Conservation (phyloP, 2,329 filamentous ascomycete genomes). For the Orbilia quercus region DNA sequence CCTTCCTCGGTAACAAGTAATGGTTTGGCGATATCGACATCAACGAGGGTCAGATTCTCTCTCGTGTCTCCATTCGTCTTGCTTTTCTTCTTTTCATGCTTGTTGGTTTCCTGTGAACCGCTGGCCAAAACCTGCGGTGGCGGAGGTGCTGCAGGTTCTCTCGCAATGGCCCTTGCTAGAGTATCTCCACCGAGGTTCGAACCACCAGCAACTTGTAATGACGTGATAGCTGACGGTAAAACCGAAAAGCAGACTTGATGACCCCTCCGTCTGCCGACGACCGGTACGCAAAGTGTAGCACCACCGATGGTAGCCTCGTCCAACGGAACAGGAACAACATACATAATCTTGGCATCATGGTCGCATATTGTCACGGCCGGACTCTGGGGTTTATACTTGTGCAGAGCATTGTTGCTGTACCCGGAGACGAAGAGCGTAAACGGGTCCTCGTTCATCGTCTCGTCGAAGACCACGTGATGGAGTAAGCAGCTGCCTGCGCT, state of each 20-base stretch:
- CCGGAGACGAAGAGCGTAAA: conserved; percentile 60
- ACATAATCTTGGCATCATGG: conserved; percentile 57
- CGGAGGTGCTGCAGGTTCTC: conserved; percentile 40
- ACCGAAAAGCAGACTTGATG: conserved; percentile 59
- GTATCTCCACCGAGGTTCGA: conserved; percentile 40
- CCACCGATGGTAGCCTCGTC: conserved; percentile 60
- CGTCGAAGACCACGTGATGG: conserved; percentile 56
- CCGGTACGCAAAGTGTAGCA: conserved; percentile 58
- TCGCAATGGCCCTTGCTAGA: conserved; percentile 46
- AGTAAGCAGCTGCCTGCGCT: conserved; percentile 56
- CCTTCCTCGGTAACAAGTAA: conserved; percentile 52
- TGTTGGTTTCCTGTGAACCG: conserved; percentile 24
- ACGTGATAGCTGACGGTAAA: conserved; percentile 59
- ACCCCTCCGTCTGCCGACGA: conserved; percentile 59
- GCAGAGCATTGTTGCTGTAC: conserved; percentile 47
- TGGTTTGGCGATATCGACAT: conserved; percentile 47
- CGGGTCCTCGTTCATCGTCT: conserved; percentile 51
- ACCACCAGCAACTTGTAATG: conserved; percentile 55
- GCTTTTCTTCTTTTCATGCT: conserved; percentile 49
- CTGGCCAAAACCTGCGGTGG: conserved; percentile 37
- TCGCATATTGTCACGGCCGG: conserved; percentile 46
- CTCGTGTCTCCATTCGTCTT: background rate
- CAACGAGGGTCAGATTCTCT: conserved; percentile 28
- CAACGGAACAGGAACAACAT: conserved; percentile 60
- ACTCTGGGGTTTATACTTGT: conserved; percentile 43